A percentile compares a stretch with the other conserved stretches of the same genome.
phyloP scores from a whole-genome alignment of 2,329 filamentous ascomycete genomes.

The Escovopsis sp. region DNA sequence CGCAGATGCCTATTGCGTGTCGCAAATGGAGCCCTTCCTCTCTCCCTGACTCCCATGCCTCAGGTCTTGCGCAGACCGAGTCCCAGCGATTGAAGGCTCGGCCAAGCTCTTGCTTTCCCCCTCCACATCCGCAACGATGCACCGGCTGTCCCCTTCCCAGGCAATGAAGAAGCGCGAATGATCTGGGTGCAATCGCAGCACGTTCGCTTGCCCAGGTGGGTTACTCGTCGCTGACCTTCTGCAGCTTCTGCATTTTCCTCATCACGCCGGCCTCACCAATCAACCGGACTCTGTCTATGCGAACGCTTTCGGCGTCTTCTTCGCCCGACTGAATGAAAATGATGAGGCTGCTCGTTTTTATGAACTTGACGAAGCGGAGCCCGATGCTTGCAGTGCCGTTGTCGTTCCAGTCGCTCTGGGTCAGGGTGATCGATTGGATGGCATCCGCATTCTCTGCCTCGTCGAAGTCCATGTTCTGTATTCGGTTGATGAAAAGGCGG shows the following conservation, averaged over 20 bases:
- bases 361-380: constrained; percentile 92
- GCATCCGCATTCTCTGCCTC: constrained; percentile 78
- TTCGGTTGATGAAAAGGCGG: constrained; percentile 74
- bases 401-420: constrained; percentile 65
- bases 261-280: constrained; percentile 87
- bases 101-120: too few relatives aligned
- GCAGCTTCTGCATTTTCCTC: constrained; percentile 82
- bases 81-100: too few relatives aligned
- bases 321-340: constrained; percentile 83
- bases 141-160: too few relatives aligned
- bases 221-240: constrained; percentile 75
- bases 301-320: constrained; percentile 68
- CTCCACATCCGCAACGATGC: too few relatives aligned
- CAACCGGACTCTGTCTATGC: constrained; percentile 63
- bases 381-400: constrained; percentile 58
- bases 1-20: too few relatives aligned
- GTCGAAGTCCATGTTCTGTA: constrained; percentile 86
- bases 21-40: too few relatives aligned
- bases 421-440: constrained; percentile 66
- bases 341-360: constrained; percentile 76
- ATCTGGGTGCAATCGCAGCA: too few relatives aligned
- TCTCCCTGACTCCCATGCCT: too few relatives aligned
- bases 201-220: not conserved
- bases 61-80: too few relatives aligned
- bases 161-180: too few relatives aligned